Evolutionary conservation across 2,329 filamentous ascomycete genomes (phyloP), one percentile per base, ranked within the genome.

Genomic region (Dactylonectria estremocensis): DNA sequence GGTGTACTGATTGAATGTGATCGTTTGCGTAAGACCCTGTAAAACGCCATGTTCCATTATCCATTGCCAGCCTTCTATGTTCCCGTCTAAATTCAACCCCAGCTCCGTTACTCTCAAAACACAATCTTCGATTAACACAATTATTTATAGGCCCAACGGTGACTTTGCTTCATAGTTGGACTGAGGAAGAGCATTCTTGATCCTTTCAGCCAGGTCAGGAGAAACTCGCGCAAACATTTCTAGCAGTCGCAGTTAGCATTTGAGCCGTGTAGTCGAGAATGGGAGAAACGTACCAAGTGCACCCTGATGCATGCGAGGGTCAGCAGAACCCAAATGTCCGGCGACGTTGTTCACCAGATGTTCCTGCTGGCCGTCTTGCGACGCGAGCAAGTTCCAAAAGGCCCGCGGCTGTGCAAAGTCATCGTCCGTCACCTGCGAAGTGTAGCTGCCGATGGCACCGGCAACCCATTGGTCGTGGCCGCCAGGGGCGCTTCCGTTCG

Each of bases 361-460:
- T 13, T 61, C 57, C 33, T 56, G 57, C 9, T 61, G 50, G 3
- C 63, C 63, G 3, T 45, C 31, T 7, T 66, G 63, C 33, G 45
- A 56, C 3, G 56, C 45, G 22, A 66, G 16, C 6, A 62, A 4
- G 45, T 66, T 31, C 63, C 63, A 66, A 28, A 66, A 57, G 2
- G 45, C 63, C 13, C 63, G 50, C 2, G 63, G 50, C 57, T 66
- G 57, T 5, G 43, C 63, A 52, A 57, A 66, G 35, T 66, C 63
- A 9, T 57, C 63, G 22, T 57, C 63, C 8, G 16, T 33, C 45
- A 61, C 14, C 24, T 66, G 50, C 1, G 63, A 66, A 18, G 83
- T 81, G 74, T 90, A 90, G 79, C 87, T 88, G 22, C 86, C 37
- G 3, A 65, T 86, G n/a, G 63, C 61, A 74, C 89, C 87, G 6